Conservation (phyloP, 352 stramenopile species). For the Phytophthora meadii region DNA sequence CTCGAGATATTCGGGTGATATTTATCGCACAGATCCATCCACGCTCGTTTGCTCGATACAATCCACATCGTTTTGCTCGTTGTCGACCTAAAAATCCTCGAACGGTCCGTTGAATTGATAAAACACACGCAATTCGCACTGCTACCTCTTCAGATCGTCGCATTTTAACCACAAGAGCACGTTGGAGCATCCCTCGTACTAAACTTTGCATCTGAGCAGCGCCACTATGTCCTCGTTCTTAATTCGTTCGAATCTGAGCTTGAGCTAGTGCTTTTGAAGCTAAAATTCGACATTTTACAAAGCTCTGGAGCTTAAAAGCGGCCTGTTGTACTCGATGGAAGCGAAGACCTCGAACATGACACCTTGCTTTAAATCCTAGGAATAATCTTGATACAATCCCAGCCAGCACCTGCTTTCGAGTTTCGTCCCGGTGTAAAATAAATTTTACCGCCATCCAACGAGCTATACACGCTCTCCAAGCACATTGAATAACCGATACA, state of each 20-base stretch:
- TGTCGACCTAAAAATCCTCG: constrained; percentile 56
- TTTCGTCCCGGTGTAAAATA: constrained; percentile 21
- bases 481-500: constrained; percentile 42
- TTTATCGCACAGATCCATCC: constrained; percentile 47
- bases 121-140: constrained; percentile 51
- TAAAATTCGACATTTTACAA: constrained; percentile 34
- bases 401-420: constrained; percentile 38
- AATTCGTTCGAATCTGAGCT: constrained; percentile 7
- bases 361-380: constrained; percentile 53
- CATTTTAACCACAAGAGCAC: constrained; percentile 36
- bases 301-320: constrained; percentile 51
- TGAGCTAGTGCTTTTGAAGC: constrained; percentile 43
- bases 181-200: constrained; percentile 42
- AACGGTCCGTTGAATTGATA: constrained; percentile 60
- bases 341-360: constrained; percentile 46
- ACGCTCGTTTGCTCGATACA: constrained; percentile 36
- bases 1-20: constrained; percentile 60
- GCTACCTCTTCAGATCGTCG: constrained; percentile 43
- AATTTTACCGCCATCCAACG: constrained; percentile 36
- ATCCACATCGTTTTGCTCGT: constrained; percentile 32
- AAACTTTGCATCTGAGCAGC: constrained; percentile 51
- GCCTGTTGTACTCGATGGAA: constrained; percentile 36
- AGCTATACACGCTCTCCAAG: constrained; percentile 45
- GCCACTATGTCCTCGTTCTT: constrained; percentile 40
- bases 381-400: constrained; percentile 43